Base-by-base conservation (phyloP, 768 basidiomycete genomes). In the Sutorius australiensis region DNA sequence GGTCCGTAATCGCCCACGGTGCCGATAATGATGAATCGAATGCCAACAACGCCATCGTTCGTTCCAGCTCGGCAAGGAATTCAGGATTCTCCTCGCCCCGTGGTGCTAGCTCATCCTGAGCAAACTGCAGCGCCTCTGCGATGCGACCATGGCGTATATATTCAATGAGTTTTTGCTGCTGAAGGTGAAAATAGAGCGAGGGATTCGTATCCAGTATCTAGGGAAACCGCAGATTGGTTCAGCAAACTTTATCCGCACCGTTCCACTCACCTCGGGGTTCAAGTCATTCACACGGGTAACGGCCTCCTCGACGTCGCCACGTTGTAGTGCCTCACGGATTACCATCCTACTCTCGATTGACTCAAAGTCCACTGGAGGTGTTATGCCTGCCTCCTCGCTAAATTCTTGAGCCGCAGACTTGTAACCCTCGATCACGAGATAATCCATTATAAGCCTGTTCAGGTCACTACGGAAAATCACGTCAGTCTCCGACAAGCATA, bases 191-290 rank as follows among this genome's bases (percentile, higher is more conserved):
- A 68, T 95, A 95, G 47, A 99, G 74, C 11, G 84, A 83, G 8
- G 92, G 91, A 69, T 98, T 95, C 34, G 89, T 92, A 70, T 99
- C 97, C 65, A 99, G 79, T 64, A 99, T 97, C 97, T 99, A 71
- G 59, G 62, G 16, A 48, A 55, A 67, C 68, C 49, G 69, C 13
- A 28, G 10, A 16, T 17, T 0, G 33, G 40, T 38, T 69, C 53
- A 69, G 61, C 46, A 47, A 45, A 42, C 32, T n/a, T 24, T 32
- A 36, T 50, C 24, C 5, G 36, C 48, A 24, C 24, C 24, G 24
- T 24, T 24, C 24, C 4, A 24, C 24, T 24, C 24, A 98, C 97
- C 86, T 98, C 95, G 28, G 93, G 91, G 68, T 98, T 92, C 60
- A 98, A 71, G 69, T 98, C 95, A 62, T 98, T 98, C 36, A 97